Conservation (phyloP, 192 early-diverging fungal genomes). For the Phlyctochytrium arcticum region DNA sequence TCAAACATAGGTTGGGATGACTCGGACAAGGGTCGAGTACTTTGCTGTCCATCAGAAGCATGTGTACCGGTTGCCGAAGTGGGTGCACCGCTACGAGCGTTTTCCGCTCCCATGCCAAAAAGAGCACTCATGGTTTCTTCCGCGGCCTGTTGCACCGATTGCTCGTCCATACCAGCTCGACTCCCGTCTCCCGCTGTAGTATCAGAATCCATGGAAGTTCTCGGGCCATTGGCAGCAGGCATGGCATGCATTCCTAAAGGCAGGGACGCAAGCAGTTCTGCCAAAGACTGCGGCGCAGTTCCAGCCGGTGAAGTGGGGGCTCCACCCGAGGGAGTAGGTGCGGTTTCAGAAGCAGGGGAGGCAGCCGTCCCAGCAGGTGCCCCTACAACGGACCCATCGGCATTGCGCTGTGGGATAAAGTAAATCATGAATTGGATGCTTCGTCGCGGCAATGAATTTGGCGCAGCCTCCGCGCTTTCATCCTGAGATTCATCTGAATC, state of each 20-base stretch:
- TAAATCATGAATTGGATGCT: slow-evolving; percentile 22
- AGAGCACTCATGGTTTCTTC: too few relatives aligned
- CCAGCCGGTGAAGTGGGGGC: not conserved
- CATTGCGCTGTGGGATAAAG: not conserved
- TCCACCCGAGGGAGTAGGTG: not conserved
- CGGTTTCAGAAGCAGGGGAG: not conserved
- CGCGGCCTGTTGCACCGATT: too few relatives aligned
- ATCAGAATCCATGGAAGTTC: too few relatives aligned
- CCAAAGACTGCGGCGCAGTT: not conserved
- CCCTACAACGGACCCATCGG: not conserved
- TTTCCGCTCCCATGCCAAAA: too few relatives aligned
- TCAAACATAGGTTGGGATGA: not conserved
- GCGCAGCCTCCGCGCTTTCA: not conserved
- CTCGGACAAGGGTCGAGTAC: not conserved
- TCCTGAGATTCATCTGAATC: not conserved
- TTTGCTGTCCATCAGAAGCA: not conserved
- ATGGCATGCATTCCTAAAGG: not conserved
- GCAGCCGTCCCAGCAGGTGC: not conserved
- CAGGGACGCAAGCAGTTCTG: not conserved
- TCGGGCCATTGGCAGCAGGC: too few relatives aligned
- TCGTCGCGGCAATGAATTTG: not conserved
- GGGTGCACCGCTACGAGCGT: too few relatives aligned
- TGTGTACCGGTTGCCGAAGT: too few relatives aligned
- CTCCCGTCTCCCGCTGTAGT: too few relatives aligned
- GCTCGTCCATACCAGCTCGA: too few relatives aligned